Conservation (phyloP, 306 rosid species). For the Vigna hirtella region DNA sequence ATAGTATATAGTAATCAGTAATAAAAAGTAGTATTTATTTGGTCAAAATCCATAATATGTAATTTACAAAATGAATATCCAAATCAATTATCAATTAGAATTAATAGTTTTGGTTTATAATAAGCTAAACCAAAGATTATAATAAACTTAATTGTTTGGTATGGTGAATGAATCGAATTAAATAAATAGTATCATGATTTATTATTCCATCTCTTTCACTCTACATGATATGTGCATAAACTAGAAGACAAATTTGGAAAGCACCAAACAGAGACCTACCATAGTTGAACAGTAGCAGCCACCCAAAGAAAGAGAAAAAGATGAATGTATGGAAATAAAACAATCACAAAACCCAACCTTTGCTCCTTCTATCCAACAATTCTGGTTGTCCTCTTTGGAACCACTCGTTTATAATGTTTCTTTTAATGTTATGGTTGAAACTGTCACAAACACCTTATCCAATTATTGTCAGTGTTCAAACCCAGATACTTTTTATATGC, state of each 20-base stretch:
- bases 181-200: background rate
- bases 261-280: background rate
- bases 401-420: conserved; percentile 39
- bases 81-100: too few relatives aligned
- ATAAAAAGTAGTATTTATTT: too few relatives aligned
- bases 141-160: too few relatives aligned
- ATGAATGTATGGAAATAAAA: background rate
- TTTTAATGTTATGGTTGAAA: conserved; percentile 3
- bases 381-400: conserved; percentile 29
- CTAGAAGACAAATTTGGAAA: conserved; percentile 25
- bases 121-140: too few relatives aligned
- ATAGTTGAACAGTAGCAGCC: background rate
- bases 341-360: background rate
- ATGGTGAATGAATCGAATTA: too few relatives aligned
- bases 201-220: background rate
- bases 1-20: too few relatives aligned
- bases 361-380: background rate
- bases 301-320: background rate
- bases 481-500: background rate
- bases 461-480: background rate
- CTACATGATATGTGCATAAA: background rate
- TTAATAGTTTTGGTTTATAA: too few relatives aligned
- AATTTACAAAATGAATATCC: too few relatives aligned
- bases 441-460: background rate
- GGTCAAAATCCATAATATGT: too few relatives aligned